Base-by-base conservation (phyloP, 164 flowering plant genomes). In the Sedum album region DNA sequence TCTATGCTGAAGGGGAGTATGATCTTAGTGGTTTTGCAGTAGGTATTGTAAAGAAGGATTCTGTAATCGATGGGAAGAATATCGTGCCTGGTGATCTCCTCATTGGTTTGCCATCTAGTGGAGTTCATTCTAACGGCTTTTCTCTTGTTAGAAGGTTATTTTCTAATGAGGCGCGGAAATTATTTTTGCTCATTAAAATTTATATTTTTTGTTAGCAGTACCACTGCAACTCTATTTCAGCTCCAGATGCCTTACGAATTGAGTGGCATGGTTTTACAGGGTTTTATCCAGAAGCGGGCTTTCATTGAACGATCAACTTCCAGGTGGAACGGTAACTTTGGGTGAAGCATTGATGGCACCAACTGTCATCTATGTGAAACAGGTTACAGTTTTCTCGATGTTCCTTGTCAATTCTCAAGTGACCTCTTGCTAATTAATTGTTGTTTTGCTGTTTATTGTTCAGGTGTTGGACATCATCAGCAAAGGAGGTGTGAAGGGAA, bases 51-150 rank as follows among this genome's bases (percentile, higher is more conserved):
- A 81, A 86, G 31, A 88, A 90, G 74, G 90, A 91, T 73, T 79
- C 88, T 2, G 92, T 90, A 15, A 87, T 94, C 75, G 84, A 94
- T 70, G 99, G 99, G 68, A 88, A 83, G 72, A 82, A 73, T 74
- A 88, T 94, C 76, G 80, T 72, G 65, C 81, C 82, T 53, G 97
- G 99, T 66, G 99, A 94, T 82, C 82, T 90, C 51, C 85, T 94
- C 66, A 82, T 94, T 69, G 99, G 99, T 39, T 81, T 94, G 68
- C 93, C 97, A 57, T 94, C 99, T 15, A 88, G 94, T 71, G 97
- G 96, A 33, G 99, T 91, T 30, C 99, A 94, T 82, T 94, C 96
- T 41, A 94, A 91, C 82, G 97, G 99, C 7, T 91, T 94, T 74
- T 94, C 99, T 70, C 96, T 94, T 60, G 97, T 90, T 31, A 85